Base-by-base conservation (phyloP, 257 asterid species). In the Linderniella brevidens region DNA sequence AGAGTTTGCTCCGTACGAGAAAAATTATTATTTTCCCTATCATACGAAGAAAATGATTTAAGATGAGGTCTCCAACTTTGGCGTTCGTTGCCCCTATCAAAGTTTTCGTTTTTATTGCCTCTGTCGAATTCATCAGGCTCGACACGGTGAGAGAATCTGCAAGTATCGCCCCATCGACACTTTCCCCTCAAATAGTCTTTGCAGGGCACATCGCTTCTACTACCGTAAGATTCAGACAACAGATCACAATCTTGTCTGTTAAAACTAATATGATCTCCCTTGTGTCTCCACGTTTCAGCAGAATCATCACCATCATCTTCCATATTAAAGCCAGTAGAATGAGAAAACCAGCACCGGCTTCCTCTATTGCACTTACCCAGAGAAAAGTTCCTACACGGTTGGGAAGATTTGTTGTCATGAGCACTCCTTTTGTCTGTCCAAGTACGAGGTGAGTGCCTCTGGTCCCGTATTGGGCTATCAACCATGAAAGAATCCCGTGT, bases 311-410 rank as follows among this genome's bases (percentile, higher is more conserved):
- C 78, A 35, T 65, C 35, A 9, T 41, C 48, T 48, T 58, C 71
- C 35, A 55, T 64, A 37, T 68, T 74, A 60, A 71, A 62, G 44
- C 19, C 62, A 35, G 39, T 64, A 25, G 80, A 69, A 68, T 85
- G 95, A 64, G 66, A 53, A 55, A 75, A 85, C 60, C 79, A 65
- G 65, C 95, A 85, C 12, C 73, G 82, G 58, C 71, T 74, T 56
- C 95, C 95, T 60, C 82, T 78, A 60, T 80, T 64, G 72, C 93
- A 85, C 19, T 68, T 55, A 19, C 95, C 93, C 0, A 48, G 20
- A 47, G 82, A 58, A 69, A 71, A 76, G 49, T 81, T 75, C 61
- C 80, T 73, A 69, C 96, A 85, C 20, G 43, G 63, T 60, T 63
- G 80, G 59, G 88, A 70, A 58, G 80, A 66, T 48, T 57, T 64